phyloP scores from a whole-genome alignment of 2,329 filamentous ascomycete species.

The Coniochaeta ligniaria region DNA sequence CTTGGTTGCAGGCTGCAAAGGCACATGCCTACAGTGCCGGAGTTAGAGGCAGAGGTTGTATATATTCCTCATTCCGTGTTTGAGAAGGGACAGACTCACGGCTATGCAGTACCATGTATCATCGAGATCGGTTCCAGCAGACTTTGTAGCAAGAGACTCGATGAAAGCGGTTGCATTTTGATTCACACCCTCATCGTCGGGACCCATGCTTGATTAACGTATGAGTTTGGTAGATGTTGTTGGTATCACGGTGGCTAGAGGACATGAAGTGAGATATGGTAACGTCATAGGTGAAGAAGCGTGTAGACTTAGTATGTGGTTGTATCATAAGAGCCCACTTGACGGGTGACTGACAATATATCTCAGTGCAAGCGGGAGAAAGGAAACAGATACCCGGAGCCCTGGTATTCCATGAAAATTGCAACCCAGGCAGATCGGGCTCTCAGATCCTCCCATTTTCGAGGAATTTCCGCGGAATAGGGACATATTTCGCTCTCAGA shows the following conservation, averaged over 20 bases:
- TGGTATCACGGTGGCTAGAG: no score
- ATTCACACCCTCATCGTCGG: not conserved
- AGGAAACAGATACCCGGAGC: not conserved
- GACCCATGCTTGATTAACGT: not conserved
- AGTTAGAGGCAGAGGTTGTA: not conserved
- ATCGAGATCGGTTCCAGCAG: not conserved
- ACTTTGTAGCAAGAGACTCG: not conserved
- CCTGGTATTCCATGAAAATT: not conserved
- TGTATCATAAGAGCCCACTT: not conserved
- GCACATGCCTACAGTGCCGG: slow-evolving; percentile 1
- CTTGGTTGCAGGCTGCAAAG: slow-evolving; percentile 9
- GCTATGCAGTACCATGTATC: slow-evolving; percentile 4
- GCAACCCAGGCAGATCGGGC: not conserved
- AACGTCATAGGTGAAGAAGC: not conserved
- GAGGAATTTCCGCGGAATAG: not conserved
- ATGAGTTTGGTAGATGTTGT: not conserved
- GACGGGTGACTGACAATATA: not conserved
- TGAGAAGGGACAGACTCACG: not conserved
- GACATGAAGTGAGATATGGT: not conserved
- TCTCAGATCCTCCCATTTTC: not conserved
- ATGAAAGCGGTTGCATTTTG: not conserved
- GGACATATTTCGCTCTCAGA: not conserved
- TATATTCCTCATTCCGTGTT: not conserved
- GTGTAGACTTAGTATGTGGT: not conserved
- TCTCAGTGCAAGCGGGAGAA: not conserved